Conservation (phyloP, 192 early-diverging fungal genomes). For the Pilaira anomala region DNA sequence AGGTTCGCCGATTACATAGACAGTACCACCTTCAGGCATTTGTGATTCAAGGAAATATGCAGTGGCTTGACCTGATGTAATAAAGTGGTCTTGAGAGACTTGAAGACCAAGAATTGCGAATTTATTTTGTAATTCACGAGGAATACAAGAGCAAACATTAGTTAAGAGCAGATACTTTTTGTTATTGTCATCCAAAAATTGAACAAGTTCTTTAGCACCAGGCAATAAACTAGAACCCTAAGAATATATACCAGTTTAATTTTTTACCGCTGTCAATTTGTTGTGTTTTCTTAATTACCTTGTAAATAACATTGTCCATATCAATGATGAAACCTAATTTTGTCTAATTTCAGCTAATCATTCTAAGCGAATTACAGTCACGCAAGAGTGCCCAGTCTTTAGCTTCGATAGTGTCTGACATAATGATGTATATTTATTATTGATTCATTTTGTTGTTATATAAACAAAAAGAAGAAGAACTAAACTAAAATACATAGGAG, state of each 20-base stretch:
- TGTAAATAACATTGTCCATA: conserved; percentile 63
- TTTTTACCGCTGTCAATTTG: background rate
- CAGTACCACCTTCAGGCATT: conserved; percentile 45
- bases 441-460: no score
- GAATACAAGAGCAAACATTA: conserved; percentile 58
- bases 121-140: conserved; percentile 53
- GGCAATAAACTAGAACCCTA: conserved; percentile 46
- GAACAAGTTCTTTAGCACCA: conserved; percentile 56
- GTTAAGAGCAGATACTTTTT: conserved; percentile 61
- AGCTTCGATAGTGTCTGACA: background rate
- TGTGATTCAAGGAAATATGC: conserved; percentile 54
- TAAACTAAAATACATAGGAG: background rate
- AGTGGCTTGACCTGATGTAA: conserved; percentile 54
- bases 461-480: background rate
- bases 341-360: conserved; percentile 31
- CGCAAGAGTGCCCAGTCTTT: conserved; percentile 24
- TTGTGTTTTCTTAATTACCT: conserved; percentile 26
- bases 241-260: background rate
- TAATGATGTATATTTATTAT: no score
- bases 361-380: conserved; percentile 25
- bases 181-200: conserved; percentile 44
- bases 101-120: conserved; percentile 48
- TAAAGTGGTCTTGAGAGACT: conserved; percentile 48
- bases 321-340: conserved; percentile 56
- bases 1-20: conserved; percentile 59